phyloP scores from a whole-genome alignment of 2,329 filamentous ascomycete species.

The Colletotrichum zoysiae region DNA sequence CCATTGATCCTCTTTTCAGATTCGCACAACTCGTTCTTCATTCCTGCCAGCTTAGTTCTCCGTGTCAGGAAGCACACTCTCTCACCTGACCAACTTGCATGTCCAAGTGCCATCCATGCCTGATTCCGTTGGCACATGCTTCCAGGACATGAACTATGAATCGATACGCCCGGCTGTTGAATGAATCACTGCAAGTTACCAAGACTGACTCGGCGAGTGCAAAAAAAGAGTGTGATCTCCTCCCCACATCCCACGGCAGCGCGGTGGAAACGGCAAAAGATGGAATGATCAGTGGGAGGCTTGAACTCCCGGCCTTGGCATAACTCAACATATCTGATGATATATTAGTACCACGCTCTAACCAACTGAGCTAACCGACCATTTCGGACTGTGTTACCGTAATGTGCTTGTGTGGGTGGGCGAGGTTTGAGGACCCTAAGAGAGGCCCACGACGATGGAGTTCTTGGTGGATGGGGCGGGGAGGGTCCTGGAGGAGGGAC shows the following conservation, averaged over 20 bases:
- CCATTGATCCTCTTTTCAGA: background rate
- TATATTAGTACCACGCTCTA: slow-evolving; percentile 41
- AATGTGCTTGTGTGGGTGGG: background rate
- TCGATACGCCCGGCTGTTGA: background rate
- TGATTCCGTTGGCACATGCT: background rate
- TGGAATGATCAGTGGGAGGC: slow-evolving; percentile 36
- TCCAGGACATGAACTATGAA: background rate
- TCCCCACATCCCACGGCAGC: background rate
- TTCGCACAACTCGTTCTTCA: background rate
- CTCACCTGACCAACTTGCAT: background rate
- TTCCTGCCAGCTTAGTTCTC: background rate
- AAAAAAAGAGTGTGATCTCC: background rate
- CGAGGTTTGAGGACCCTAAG: background rate
- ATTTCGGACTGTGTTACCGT: background rate
- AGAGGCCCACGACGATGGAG: slow-evolving; percentile 12
- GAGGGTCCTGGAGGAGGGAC: background rate
- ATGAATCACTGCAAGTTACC: background rate
- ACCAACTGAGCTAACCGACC: slow-evolving; percentile 41
- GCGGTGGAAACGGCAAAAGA: slow-evolving; percentile 9
- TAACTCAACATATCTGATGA: slow-evolving; percentile 28
- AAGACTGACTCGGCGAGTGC: background rate
- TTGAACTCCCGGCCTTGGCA: slow-evolving; percentile 41
- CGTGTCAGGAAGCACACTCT: background rate
- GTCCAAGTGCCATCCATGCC: background rate
- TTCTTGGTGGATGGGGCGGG: background rate